These are phyloP conservation scores for Vitis cinerea DNA, from an alignment of 164 flowering plant species.

Conservation along the genomic window DNA sequence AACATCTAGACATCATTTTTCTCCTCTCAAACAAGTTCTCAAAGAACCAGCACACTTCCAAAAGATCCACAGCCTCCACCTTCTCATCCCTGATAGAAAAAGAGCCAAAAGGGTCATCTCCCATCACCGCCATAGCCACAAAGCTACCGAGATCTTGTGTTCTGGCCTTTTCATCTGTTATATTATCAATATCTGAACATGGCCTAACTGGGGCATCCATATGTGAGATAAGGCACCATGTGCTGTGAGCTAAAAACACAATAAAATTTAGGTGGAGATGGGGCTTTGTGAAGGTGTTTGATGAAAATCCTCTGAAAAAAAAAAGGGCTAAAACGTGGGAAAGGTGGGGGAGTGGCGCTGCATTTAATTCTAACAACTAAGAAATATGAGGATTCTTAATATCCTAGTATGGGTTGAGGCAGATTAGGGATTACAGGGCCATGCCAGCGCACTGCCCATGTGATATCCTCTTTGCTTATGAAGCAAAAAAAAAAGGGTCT, in stretches of 20 bases:
- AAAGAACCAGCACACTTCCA: slow-evolving; percentile 67
- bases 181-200: background rate
- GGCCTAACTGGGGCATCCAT: slow-evolving; percentile 9
- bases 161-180: background rate
- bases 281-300: slow-evolving; percentile 12
- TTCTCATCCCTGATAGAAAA: slow-evolving; percentile 6
- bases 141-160: background rate
- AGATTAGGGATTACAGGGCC: slow-evolving; percentile 13
- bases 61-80: slow-evolving; percentile 34
- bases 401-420: background rate
- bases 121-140: slow-evolving; percentile 8
- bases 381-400: slow-evolving; percentile 14
- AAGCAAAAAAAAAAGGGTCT: slow-evolving; percentile 13
- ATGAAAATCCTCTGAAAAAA: background rate
- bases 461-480: slow-evolving; percentile 29
- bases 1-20: slow-evolving; percentile 25
- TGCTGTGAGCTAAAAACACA: slow-evolving; percentile 11
- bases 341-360: slow-evolving; percentile 1
- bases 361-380: slow-evolving; percentile 22
- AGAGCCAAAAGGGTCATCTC: slow-evolving; percentile 10
- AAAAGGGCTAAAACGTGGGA: background rate
- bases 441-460: slow-evolving; percentile 47
- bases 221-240: slow-evolving; percentile 17
- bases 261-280: background rate
- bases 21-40: slow-evolving; percentile 35